Evolutionary conservation across 148 eudicot genomes (phyloP).

Genomic region (Vaccinium macrocarpon): DNA sequence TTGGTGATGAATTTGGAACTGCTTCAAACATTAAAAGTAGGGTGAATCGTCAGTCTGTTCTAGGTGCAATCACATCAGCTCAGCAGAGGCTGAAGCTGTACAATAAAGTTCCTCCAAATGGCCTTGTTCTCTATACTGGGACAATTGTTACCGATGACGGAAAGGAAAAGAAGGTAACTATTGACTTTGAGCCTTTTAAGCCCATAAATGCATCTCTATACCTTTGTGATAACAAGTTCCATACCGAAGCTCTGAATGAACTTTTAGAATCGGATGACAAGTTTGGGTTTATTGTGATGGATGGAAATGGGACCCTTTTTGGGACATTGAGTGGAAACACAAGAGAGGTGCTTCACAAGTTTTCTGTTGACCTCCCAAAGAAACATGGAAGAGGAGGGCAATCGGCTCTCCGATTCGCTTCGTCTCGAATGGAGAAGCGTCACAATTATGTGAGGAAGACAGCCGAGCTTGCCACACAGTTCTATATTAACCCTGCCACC

Average conservation of each 20-base stretch:
- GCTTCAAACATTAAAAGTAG: constrained; percentile 32
- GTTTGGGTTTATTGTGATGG: constrained; percentile 32
- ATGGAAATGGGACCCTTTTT: constrained; percentile 34
- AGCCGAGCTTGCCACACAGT: constrained; percentile 31
- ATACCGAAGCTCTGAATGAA: constrained; percentile 30
- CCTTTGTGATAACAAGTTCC: constrained; percentile 33
- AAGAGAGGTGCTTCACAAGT: constrained; percentile 33
- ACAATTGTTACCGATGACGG: constrained; percentile 29
- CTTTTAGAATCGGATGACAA: constrained; percentile 33
- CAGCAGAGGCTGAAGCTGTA: constrained; percentile 35
- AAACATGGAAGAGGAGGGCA: constrained; percentile 38
- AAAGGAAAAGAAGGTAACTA: constrained; percentile 31
- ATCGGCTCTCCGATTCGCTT: constrained; percentile 33
- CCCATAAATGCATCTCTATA: constrained; percentile 30
- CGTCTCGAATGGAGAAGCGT: constrained; percentile 36
- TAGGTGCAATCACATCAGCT: constrained; percentile 32
- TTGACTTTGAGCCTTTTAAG: constrained; percentile 31
- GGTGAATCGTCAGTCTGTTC: constrained; percentile 30
- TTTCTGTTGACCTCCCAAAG: constrained; percentile 30
- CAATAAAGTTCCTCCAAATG: constrained; percentile 30
- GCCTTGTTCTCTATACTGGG: constrained; percentile 32
- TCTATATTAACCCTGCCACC: constrained; percentile 31
- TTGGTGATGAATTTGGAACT: constrained; percentile 33
- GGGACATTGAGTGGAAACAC: constrained; percentile 34
- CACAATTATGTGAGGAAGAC: constrained; percentile 38